A percentile compares a stretch with the other conserved stretches of the same genome.
Evolutionary conservation across 1,284 basidiomycete genomes (phyloP).

Genomic region (Cutaneotrichosporon daszewskae): DNA sequence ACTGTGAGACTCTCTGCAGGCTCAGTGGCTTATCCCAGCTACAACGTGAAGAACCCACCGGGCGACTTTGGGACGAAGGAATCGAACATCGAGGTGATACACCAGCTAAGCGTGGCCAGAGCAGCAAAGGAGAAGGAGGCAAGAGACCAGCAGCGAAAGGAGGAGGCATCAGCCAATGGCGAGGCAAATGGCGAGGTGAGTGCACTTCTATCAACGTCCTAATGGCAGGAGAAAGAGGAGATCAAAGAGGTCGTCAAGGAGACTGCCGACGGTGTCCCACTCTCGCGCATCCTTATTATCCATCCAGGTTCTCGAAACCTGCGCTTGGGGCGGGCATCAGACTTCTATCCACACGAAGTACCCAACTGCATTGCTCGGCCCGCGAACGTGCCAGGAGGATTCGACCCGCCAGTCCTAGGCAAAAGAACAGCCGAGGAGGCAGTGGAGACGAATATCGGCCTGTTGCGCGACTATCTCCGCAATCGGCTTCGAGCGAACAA

Average conservation of each 20-base stretch:
- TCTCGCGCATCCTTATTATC: slow-evolving; percentile 65
- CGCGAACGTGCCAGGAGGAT: slow-evolving; percentile 13
- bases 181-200: not conserved
- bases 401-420: slow-evolving; percentile 28
- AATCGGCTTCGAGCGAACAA: slow-evolving; percentile 86
- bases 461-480: slow-evolving; percentile 66
- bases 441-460: slow-evolving; percentile 67
- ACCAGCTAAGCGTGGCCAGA: slow-evolving; percentile 30
- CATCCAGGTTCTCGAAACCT: slow-evolving; percentile 87
- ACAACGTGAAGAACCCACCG: slow-evolving; percentile 43
- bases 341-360: slow-evolving; percentile 50
- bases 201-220: not conserved
- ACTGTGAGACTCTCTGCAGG: slow-evolving; percentile 15
- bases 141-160: not conserved
- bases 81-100: slow-evolving; percentile 35
- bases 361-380: slow-evolving; percentile 45
- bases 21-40: slow-evolving; percentile 17
- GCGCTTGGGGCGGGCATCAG: slow-evolving; percentile 84
- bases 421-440: slow-evolving; percentile 39
- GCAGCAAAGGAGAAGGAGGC: slow-evolving; percentile 21
- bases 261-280: no score
- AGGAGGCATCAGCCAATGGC: not conserved
- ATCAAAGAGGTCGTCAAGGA: slow-evolving; percentile 5
- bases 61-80: slow-evolving; percentile 37
- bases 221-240: slow-evolving; percentile 20